phyloP scores from a whole-genome alignment of 2,329 filamentous ascomycete species.

The Botrytis elliptica region DNA sequence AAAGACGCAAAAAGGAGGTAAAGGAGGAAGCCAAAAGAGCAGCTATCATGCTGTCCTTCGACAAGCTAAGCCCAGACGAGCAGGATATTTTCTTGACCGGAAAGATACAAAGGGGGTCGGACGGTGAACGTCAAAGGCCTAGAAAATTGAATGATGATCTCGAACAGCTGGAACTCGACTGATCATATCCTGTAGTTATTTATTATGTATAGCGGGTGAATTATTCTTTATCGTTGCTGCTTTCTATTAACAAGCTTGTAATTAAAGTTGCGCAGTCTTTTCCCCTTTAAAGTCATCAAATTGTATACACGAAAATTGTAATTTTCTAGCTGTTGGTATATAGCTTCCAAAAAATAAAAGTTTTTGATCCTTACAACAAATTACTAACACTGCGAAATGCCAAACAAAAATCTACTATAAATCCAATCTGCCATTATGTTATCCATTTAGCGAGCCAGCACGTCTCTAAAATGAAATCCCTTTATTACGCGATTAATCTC shows the following conservation, averaged over 20 bases:
- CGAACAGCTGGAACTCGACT: fast-evolving
- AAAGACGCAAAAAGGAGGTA: neutral
- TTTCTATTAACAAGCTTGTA: neutral
- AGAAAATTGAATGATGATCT: neutral
- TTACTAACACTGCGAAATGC: neutral
- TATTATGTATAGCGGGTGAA: neutral
- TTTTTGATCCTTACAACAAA: neutral
- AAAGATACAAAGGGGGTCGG: neutral
- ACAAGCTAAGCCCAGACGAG: neutral
- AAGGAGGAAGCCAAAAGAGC: neutral
- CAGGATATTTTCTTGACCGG: neutral
- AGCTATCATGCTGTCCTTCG: neutral
- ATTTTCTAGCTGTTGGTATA: neutral
- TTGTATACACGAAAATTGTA: neutral
- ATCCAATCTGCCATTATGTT: neutral
- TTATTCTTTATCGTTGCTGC: too few relatives aligned
- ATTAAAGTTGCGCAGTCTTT: neutral
- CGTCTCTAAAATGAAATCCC: neutral
- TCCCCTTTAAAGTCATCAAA: neutral
- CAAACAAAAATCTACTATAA: neutral
- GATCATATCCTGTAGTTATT: neutral
- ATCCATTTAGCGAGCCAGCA: neutral
- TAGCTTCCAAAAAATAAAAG: neutral
- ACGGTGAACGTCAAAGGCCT: neutral
- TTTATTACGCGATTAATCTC: neutral